These are phyloP conservation scores for Metschnikowia reukaufii DNA, from an alignment of 805 yeast species.

Conservation along the genomic window DNA sequence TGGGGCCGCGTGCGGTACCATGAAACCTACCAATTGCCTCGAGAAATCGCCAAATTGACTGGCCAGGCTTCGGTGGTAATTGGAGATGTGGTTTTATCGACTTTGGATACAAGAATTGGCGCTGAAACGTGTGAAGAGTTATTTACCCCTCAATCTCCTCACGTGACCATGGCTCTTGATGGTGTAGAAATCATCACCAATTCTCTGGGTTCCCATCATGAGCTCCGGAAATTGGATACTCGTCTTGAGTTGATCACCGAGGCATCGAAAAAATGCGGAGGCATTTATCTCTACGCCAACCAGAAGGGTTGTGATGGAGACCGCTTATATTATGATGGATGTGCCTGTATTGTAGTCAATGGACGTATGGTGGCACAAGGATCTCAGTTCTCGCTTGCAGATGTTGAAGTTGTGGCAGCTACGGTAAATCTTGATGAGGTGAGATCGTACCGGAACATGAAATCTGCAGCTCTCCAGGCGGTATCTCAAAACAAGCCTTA, in stretches of 20 bases:
- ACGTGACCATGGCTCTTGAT: slow-evolving; percentile 84
- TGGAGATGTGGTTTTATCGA: slow-evolving; percentile 88
- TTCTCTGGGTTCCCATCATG: slow-evolving; percentile 98
- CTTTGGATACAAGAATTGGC: slow-evolving; percentile 88
- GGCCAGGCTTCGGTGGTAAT: slow-evolving; percentile 68
- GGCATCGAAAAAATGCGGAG: slow-evolving; percentile 96
- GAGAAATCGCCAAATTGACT: slow-evolving; percentile 60
- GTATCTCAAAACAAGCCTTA: slow-evolving; percentile 44
- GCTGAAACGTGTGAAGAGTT: slow-evolving; percentile 98
- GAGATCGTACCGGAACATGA: slow-evolving; percentile 71
- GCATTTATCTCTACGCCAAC: slow-evolving; percentile 88
- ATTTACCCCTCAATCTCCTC: slow-evolving; percentile 96
- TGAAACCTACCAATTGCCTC: slow-evolving; percentile 74
- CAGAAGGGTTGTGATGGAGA: slow-evolving; percentile 99
- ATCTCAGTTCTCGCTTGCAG: slow-evolving; percentile 81
- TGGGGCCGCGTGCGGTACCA: slow-evolving; percentile 81
- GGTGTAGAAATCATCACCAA: slow-evolving; percentile 98
- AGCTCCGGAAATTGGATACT: slow-evolving; percentile 82
- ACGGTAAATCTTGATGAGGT: slow-evolving; percentile 93
- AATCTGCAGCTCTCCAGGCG: slow-evolving; percentile 77
- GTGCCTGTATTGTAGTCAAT: slow-evolving; percentile 90
- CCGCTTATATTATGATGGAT: slow-evolving; percentile 93
- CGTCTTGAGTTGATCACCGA: slow-evolving; percentile 82
- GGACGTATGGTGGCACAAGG: slow-evolving; percentile 94
- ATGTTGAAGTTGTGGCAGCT: slow-evolving; percentile 94